Evolutionary conservation across 257 asterid genomes (phyloP).

Genomic region (Orobanche coerulescens): DNA sequence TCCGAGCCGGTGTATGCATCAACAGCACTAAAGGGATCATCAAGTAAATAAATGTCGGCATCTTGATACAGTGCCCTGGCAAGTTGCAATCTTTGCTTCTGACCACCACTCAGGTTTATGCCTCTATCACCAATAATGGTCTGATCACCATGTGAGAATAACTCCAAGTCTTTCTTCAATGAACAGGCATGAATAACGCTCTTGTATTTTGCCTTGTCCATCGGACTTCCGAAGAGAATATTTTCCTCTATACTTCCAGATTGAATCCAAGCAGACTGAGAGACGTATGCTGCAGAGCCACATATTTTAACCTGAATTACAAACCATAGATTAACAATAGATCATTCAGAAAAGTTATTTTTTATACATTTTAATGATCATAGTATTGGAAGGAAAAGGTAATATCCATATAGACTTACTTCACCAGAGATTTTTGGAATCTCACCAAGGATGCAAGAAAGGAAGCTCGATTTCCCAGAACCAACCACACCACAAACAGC

Average conservation of each 20-base stretch:
- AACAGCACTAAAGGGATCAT: constrained; percentile 90
- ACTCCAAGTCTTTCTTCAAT: constrained; percentile 68
- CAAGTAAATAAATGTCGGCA: constrained; percentile 78
- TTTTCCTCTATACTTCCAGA: constrained; percentile 83
- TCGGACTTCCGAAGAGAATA: constrained; percentile 73
- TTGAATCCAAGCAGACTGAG: constrained; percentile 93
- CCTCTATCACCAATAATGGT: constrained; percentile 92
- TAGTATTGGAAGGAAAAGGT: not conserved
- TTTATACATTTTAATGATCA: not conserved
- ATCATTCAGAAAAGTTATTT: not conserved
- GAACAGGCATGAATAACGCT: constrained; percentile 73
- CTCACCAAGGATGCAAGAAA: constrained; percentile 74
- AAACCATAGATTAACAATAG: constrained; percentile 21
- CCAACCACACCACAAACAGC: constrained; percentile 81
- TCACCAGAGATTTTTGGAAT: constrained; percentile 64
- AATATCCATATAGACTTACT: constrained; percentile 39
- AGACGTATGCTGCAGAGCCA: constrained; percentile 73
- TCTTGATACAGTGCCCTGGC: constrained; percentile 91
- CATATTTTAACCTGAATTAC: constrained; percentile 57
- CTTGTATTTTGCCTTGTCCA: constrained; percentile 80
- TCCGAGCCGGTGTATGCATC: constrained; percentile 92
- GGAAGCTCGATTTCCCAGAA: constrained; percentile 70
- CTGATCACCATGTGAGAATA: constrained; percentile 82
- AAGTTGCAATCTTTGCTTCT: constrained; percentile 84
- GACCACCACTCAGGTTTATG: constrained; percentile 90